Evolutionary conservation across 2,329 filamentous ascomycete species (phyloP), one percentile per base, ranked within the genome.

Genomic region (Colletotrichum tofieldiae): DNA sequence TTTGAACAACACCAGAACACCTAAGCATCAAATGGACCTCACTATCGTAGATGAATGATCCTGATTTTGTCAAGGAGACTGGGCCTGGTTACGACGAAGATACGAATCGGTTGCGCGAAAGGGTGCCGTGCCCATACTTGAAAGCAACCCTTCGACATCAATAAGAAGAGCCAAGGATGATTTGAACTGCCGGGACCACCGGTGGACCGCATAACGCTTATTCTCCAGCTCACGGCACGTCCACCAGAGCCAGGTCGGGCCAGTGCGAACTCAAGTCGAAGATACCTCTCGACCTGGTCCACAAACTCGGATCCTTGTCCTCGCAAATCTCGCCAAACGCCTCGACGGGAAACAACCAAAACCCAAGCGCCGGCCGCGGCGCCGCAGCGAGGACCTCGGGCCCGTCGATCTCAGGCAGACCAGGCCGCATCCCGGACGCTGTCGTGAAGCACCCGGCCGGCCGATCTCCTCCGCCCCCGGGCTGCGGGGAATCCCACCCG

Each of bases 361-460:
- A 72, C 14, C 70, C 70, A 7, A 72, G 32, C 39, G 70, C 70
- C 39, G 70, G 70, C 9, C 47, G 52, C 20, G 65, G 65, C 49
- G 66, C 70, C 65, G 47, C 60, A 23, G 65, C 59, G 12, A 72
- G 59, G 23, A 65, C 23, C 32, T 56, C 45, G 4, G 70, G 65
- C 1, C 70, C 60, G 29, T 72, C 70, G 1, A 72, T 52, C 1
- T 37, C 11, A 0, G 70, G 70, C 4, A 54, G 5, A 1, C 29
- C 43, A n/a, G 52, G 32, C 2, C 5, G 49, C 52, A 70, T n/a
- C 5, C 65, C 65, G 3, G 65, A 65, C 23, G 52, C 29, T 3
- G 65, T 60, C 8, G 51, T n/a, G 39, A 70, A 65, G 12, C 65
- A 72, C 5, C 70, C 70, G 4, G 70, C 65, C 29, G 70, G 65